Base-by-base conservation (phyloP, 441 rosid species). In the Erysimum cheiri region DNA sequence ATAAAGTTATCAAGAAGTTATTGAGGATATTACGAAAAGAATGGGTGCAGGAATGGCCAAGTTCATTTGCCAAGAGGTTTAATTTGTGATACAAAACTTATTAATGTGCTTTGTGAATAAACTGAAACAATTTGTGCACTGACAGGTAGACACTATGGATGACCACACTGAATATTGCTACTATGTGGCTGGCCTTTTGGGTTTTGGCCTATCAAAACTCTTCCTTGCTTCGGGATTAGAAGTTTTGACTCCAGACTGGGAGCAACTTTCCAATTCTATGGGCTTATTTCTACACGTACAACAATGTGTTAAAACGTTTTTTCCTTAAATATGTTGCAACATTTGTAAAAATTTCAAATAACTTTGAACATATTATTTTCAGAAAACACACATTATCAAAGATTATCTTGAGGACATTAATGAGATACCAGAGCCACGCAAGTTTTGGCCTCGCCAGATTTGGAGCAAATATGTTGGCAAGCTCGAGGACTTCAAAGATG, bases 1-100 rank as follows among this genome's bases (percentile, higher is more conserved):
- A 15, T 82, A 74, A 76, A 87, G 92, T 57, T 80, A 69, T 73
- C 92, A 86, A 75, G 87, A 85, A 67, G 93, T 88, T 64, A 88
- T 92, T 3, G 91, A 84, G 78, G 92, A 94, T 64, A 87, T 85
- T 41, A 92, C 98, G 47, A 80, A 70, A 76, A 81, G 85, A 79
- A 90, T 94, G 97, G 98, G 99, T 75, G 96, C 92, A 44, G 98
- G 98, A 74, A 94, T 94, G 98, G 97, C 94, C 40, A 90, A 94
- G 77, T 94, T 90, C 77, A 94, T 94, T 63, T 83, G 89, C 90
- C 85, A 88, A 73, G 98, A 93, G 94, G 98, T 90, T 61, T 19
- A 1, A n/a, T 19, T 1, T 75, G 85, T 66, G 60, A 54, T 48
- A 24, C 70, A 2, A 2, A 39, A 50, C 44, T 31, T 39, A 12